Evolutionary conservation across 495 filamentous ascomycete genomes (phyloP).

Genomic region (Neurospora sp.): DNA sequence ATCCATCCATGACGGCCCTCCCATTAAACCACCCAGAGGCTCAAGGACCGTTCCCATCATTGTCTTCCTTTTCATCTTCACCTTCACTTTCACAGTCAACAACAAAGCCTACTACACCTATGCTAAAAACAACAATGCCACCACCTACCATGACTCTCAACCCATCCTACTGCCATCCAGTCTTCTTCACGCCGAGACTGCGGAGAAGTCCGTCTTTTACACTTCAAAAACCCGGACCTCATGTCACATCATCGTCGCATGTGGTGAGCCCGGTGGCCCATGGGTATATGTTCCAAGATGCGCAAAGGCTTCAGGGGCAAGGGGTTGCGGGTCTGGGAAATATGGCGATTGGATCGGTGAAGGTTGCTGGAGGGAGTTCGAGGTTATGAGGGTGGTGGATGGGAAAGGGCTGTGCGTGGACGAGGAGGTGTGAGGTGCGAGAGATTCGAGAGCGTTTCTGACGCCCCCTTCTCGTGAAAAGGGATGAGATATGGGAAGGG

Average conservation of each 20-base stretch:
- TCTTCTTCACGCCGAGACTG: conserved; percentile 48
- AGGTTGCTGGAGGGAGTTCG: conserved; percentile 2
- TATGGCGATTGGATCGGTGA: background rate
- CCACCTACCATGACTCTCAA: conserved; percentile 11
- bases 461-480: background rate
- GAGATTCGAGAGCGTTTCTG: background rate
- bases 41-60: background rate
- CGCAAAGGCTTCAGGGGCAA: conserved; percentile 6
- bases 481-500: background rate
- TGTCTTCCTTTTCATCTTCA: background rate
- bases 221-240: conserved; percentile 9
- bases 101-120: background rate
- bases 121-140: background rate
- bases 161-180: conserved; percentile 42
- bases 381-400: conserved; percentile 28
- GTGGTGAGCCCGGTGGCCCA: conserved; percentile 34
- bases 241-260: background rate
- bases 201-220: conserved; percentile 26
- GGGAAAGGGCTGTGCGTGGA: background rate
- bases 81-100: background rate
- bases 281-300: conserved; percentile 43
- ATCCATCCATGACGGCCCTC: background rate
- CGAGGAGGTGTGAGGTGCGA: background rate
- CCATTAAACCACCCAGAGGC: conserved; percentile 2
- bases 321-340: conserved; percentile 2